phyloP scores from a whole-genome alignment of 1,284 basidiomycete genomes.

The Fereydounia khargensis region DNA sequence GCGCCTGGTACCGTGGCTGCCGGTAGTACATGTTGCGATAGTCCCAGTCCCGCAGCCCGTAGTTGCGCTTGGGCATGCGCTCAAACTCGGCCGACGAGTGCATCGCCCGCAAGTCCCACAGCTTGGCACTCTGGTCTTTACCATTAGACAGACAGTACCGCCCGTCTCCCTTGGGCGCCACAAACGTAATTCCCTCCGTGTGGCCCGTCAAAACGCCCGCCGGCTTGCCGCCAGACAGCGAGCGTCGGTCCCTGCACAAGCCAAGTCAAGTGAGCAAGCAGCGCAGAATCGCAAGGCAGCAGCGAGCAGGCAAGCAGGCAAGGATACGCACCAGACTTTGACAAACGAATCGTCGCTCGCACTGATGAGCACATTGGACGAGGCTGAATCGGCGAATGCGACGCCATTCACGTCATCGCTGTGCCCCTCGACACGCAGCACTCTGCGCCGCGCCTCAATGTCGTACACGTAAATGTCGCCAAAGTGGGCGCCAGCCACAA shows the following conservation, averaged over 20 bases:
- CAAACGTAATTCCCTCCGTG: conserved; percentile 66
- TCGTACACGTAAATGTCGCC: conserved; percentile 79
- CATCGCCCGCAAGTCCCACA: conserved; percentile 97
- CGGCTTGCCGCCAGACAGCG: conserved; percentile 72
- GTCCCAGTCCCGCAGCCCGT: conserved; percentile 72
- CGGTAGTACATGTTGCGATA: conserved; percentile 66
- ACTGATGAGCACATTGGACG: conserved; percentile 88
- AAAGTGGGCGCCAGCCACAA: conserved; percentile 65
- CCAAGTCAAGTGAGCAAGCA: too few species aligned
- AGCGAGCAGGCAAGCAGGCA: too few species aligned
- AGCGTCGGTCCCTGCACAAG: conserved; percentile 88
- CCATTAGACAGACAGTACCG: conserved; percentile 95
- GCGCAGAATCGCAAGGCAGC: too few species aligned
- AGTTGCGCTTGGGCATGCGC: conserved; percentile 62
- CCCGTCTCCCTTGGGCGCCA: conserved; percentile 69
- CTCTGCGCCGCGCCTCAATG: conserved; percentile 72
- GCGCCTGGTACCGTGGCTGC: conserved; percentile 63
- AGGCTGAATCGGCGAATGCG: conserved; percentile 87
- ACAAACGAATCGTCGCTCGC: conserved; percentile 90
- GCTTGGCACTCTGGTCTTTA: conserved; percentile 86
- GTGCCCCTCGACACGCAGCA: conserved; percentile 81
- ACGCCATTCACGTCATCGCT: conserved; percentile 87
- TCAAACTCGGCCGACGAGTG: conserved; percentile 70
- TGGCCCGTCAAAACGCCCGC: conserved; percentile 91
- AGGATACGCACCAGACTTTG: conserved; percentile 77